Percentiles rank a stretch among this genome's conserved stretches.
phyloP scores from a whole-genome alignment of 2,329 filamentous ascomycete genomes.

The Microsporum audouinii region DNA sequence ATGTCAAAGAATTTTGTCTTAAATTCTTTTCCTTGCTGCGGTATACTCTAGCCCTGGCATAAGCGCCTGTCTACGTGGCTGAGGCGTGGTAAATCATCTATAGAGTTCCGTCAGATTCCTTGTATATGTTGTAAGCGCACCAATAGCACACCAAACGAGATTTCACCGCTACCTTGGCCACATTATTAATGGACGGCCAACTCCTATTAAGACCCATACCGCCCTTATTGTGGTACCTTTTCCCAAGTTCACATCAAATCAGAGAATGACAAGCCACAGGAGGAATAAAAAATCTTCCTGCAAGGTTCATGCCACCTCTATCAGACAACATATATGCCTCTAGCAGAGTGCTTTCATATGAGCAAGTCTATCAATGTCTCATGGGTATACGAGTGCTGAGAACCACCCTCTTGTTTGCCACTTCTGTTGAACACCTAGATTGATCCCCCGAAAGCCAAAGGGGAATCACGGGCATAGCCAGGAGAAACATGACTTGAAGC shows the following conservation, averaged over 20 bases:
- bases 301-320: background rate
- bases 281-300: background rate
- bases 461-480: background rate
- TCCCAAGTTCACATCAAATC: background rate
- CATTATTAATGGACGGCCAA: background rate
- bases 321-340: background rate
- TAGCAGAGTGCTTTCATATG: background rate
- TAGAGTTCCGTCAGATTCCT: background rate
- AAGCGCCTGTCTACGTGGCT: background rate
- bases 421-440: background rate
- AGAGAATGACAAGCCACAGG: background rate
- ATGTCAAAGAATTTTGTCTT: background rate
- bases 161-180: conserved; percentile 1
- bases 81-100: background rate
- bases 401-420: background rate
- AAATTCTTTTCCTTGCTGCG: background rate
- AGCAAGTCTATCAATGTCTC: background rate
- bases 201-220: background rate
- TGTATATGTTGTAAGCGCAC: background rate
- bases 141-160: background rate
- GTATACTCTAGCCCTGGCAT: background rate
- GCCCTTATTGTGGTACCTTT: background rate
- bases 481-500: background rate
- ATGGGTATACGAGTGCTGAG: background rate
- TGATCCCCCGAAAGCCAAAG: background rate